These are phyloP conservation scores for Clausena lansium DNA, from an alignment of 345 rosid species.

Conservation along the genomic window DNA sequence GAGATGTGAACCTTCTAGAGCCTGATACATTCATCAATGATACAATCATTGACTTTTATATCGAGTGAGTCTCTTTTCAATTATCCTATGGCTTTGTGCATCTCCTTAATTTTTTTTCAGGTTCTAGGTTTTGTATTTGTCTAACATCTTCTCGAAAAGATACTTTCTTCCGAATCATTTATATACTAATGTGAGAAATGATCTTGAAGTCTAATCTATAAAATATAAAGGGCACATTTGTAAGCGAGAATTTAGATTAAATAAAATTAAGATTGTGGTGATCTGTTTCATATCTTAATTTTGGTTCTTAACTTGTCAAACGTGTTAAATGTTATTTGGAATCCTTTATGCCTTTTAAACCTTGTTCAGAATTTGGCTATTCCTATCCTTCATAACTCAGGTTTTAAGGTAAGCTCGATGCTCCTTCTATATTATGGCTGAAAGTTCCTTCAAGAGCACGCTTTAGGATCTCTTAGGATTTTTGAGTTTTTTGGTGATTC, in stretches of 20 bases:
- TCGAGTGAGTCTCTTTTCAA: slow-evolving; percentile 42
- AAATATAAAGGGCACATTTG: background rate
- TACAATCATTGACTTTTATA: slow-evolving; percentile 91
- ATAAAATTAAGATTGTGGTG: background rate
- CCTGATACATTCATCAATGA: slow-evolving; percentile 86
- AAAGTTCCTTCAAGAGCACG: background rate
- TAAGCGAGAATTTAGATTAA: background rate
- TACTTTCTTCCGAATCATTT: background rate
- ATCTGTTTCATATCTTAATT: background rate
- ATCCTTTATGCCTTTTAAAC: background rate
- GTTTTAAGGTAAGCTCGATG: slow-evolving; percentile 74
- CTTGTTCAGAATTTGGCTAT: slow-evolving; percentile 67
- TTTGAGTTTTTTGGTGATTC: background rate
- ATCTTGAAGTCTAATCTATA: background rate
- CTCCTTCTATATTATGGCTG: background rate
- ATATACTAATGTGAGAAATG: background rate
- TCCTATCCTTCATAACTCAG: slow-evolving; percentile 84
- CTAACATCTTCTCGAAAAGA: background rate
- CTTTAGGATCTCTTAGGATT: background rate
- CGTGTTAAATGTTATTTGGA: background rate
- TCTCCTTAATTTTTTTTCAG: background rate
- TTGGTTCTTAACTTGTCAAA: background rate
- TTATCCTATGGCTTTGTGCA: background rate
- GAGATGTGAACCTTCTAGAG: slow-evolving; percentile 74
- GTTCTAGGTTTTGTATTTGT: background rate